phyloP scores from a whole-genome alignment of 306 rosid genomes.

The Betula pendula region DNA sequence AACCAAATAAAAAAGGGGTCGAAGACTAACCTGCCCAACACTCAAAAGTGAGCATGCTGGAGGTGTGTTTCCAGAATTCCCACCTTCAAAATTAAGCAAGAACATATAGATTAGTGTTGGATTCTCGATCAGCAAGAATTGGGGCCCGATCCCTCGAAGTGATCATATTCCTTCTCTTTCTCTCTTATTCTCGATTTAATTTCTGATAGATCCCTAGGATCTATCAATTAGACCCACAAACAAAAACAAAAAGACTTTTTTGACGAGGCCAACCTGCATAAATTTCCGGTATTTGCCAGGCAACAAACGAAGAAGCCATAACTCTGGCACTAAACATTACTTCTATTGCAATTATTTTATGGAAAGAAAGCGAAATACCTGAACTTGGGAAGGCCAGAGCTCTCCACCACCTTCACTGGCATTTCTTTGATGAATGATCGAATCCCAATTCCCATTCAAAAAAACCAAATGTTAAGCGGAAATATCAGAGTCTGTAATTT shows the following conservation, averaged over 20 bases:
- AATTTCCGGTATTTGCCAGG: neutral
- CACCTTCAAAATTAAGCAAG: conserved; percentile 44
- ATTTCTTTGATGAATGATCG: conserved; percentile 28
- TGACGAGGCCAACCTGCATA: neutral
- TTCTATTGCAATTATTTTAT: neutral
- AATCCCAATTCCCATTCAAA: neutral
- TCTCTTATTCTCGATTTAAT: no score
- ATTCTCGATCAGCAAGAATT: no score
- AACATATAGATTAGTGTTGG: neutral
- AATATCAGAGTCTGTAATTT: neutral
- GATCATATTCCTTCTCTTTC: no score
- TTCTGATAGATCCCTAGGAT: no score
- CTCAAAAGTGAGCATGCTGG: conserved; percentile 70
- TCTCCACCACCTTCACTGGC: conserved; percentile 85
- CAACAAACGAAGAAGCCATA: neutral
- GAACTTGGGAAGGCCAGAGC: conserved; percentile 68
- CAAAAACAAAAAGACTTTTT: conserved; percentile 3
- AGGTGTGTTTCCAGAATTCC: conserved; percentile 56
- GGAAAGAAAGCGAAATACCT: conserved; percentile 38
- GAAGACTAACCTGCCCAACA: conserved; percentile 67
- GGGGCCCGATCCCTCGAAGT: no score
- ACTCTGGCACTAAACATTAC: neutral
- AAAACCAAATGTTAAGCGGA: neutral
- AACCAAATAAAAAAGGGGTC: neutral
- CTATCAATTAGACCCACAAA: neutral